These are phyloP conservation scores for Saturnispora sanitii DNA, from an alignment of 805 yeast genomes.

Conservation along the genomic window DNA sequence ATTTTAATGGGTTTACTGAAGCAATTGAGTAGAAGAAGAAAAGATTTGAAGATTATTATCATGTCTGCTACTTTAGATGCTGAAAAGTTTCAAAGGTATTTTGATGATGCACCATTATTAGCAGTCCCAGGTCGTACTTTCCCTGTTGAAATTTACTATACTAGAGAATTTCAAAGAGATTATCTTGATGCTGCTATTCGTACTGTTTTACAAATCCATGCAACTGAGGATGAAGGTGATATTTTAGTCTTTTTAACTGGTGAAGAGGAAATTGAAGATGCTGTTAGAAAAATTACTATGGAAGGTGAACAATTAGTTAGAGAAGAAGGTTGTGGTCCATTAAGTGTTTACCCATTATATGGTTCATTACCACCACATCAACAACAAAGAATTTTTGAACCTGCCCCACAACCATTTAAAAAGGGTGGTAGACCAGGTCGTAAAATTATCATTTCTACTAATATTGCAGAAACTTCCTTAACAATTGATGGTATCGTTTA, in stretches of 20 bases:
- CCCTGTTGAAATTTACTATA: constrained; percentile 94
- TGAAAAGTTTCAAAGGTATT: constrained; percentile 70
- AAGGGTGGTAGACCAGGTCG: constrained; percentile 88
- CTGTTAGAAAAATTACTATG: constrained; percentile 75
- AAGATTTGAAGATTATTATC: constrained; percentile 82
- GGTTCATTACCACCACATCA: constrained; percentile 95
- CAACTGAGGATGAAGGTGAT: constrained; percentile 92
- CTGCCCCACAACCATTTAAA: constrained; percentile 68
- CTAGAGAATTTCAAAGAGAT: constrained; percentile 94
- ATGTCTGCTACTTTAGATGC: constrained; percentile 99
- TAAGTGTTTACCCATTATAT: constrained; percentile 83
- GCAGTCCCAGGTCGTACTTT: constrained; percentile 98
- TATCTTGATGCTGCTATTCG: constrained; percentile 91
- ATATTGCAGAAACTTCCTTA: constrained; percentile 95
- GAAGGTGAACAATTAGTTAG: constrained; percentile 85
- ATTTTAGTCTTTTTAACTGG: constrained; percentile 82
- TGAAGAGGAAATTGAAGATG: constrained; percentile 97
- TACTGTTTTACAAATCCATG: constrained; percentile 93
- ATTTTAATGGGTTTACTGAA: constrained; percentile 91
- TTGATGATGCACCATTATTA: constrained; percentile 82
- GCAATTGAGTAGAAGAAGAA: constrained; percentile 68
- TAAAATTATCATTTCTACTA: constrained; percentile 84
- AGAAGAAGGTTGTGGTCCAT: constrained; percentile 85
- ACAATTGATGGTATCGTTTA: constrained; percentile 97
- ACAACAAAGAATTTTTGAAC: constrained; percentile 88